Conservation (phyloP, 345 rosid species). For the Rhizophora apiculata region DNA sequence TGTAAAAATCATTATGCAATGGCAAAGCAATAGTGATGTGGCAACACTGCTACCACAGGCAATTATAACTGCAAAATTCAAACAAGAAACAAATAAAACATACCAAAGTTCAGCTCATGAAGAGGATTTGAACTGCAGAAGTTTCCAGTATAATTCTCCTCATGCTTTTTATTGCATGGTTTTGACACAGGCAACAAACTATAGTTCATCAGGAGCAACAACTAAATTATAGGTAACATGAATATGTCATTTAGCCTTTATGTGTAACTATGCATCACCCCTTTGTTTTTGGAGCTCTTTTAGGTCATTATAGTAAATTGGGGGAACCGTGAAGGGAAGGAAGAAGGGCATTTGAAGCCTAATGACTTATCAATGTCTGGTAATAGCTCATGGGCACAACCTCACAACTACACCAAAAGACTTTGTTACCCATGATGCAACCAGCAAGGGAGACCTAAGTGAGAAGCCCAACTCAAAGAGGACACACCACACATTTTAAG, state of each 20-base stretch:
- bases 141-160: slow-evolving; percentile 1
- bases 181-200: slow-evolving; percentile 2
- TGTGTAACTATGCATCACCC: background rate
- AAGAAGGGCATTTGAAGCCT: background rate
- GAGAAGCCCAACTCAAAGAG: slow-evolving; percentile 62
- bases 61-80: background rate
- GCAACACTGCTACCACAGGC: too few species aligned
- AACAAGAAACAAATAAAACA: slow-evolving; percentile 8
- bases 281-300: background rate
- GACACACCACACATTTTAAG: slow-evolving; percentile 47
- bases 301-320: background rate
- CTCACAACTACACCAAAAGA: slow-evolving; percentile 4
- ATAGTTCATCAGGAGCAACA: background rate
- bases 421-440: slow-evolving; percentile 29
- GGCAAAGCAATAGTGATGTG: too few species aligned
- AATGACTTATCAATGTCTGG: slow-evolving; percentile 3
- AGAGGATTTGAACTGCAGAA: slow-evolving; percentile 2
- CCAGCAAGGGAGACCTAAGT: slow-evolving; percentile 36
- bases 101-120: slow-evolving; percentile 6
- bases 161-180: background rate
- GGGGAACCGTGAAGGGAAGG: background rate
- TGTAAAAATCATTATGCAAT: too few species aligned
- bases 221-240: background rate
- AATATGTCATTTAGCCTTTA: background rate
- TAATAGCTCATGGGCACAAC: slow-evolving; percentile 12